Base-by-base conservation (phyloP, 2,329 filamentous ascomycete species). In the Dendrostoma leiphaemia region DNA sequence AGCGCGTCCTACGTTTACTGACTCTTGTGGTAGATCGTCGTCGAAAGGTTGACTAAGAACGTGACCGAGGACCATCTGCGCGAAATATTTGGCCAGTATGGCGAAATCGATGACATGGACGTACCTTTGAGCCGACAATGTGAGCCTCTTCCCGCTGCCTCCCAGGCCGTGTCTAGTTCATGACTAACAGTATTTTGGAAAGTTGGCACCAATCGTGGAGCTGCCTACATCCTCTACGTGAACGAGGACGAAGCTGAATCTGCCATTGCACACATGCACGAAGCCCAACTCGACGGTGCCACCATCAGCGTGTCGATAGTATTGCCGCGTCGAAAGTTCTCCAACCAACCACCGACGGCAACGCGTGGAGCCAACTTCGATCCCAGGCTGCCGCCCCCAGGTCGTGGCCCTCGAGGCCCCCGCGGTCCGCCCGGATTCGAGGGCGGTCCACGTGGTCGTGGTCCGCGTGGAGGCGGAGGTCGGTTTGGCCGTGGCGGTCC, bases 241-340 rank as follows among this genome's bases (percentile, higher is more conserved):
- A 80, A 88, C 61, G 83, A 91, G 60, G 78, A 82, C 47, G 88
- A 93, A 60, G 93, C 94, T 23, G 91, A 97, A 71, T 79, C 85
- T 13, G 94, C 94, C 26, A 95, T 97, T 63, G 85, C 92, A 17
- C 90, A 96, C 68, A 97, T 99, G 94, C 94, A 99, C 71, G 94
- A 99, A 74, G 91, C 90, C n/a, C 90, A 96, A 66, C 75, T 96
- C 26, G 92, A 97, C 69, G 91, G 91, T 48, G 84, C 86, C 21
- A 79, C 85, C 35, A 86, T 97, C 65, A 88, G 88, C 65, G 92
- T 97, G 46, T 94, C 90, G 41, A 94, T 97, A 61, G 90, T 96
- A 24, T 78, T 96, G 32, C 91, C 91, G 0, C 84, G 89, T 47
- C 85, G 89, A 64, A 90, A 91, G 63, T 90, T 96, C 65, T 92